Conservation (phyloP, 176 grass and related monocot genomes). For the Oryza australiensis region DNA sequence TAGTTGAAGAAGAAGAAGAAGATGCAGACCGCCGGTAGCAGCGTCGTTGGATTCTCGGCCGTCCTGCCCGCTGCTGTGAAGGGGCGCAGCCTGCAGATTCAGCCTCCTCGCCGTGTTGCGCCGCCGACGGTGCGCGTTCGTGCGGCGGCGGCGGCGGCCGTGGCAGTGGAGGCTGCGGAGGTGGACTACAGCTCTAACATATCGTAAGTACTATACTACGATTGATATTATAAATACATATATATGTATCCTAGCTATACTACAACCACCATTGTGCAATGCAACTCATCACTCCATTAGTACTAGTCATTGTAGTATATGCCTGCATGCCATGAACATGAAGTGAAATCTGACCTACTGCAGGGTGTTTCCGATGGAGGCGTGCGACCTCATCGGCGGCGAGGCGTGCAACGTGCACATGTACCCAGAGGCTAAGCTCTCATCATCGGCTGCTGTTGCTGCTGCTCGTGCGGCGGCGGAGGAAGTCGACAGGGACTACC, state of each 20-base stretch:
- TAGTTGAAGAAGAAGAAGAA: background rate
- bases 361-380: slow-evolving; percentile 92
- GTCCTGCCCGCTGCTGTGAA: slow-evolving; percentile 12
- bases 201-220: slow-evolving; percentile 49
- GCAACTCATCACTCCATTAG: too few relatives aligned
- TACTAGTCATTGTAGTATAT: too few relatives aligned
- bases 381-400: slow-evolving; percentile 73
- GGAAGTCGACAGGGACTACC: slow-evolving; percentile 72
- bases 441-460: background rate
- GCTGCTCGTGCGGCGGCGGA: slow-evolving; percentile 7
- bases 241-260: too few relatives aligned
- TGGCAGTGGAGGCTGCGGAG: slow-evolving; percentile 25
- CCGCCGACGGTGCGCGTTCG: background rate
- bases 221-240: too few relatives aligned
- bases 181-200: slow-evolving; percentile 57
- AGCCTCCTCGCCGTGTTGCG: background rate
- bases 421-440: slow-evolving; percentile 70
- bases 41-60: slow-evolving; percentile 26
- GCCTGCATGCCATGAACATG: too few relatives aligned
- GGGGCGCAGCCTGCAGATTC: background rate
- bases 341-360: too few relatives aligned
- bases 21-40: slow-evolving; percentile 12
- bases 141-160: background rate
- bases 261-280: too few relatives aligned
- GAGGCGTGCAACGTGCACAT: slow-evolving; percentile 62